A percentile compares a stretch with the other conserved stretches of the same genome.
Conservation (phyloP, 179 eudicot genomes). For the Silene noctiflora region DNA sequence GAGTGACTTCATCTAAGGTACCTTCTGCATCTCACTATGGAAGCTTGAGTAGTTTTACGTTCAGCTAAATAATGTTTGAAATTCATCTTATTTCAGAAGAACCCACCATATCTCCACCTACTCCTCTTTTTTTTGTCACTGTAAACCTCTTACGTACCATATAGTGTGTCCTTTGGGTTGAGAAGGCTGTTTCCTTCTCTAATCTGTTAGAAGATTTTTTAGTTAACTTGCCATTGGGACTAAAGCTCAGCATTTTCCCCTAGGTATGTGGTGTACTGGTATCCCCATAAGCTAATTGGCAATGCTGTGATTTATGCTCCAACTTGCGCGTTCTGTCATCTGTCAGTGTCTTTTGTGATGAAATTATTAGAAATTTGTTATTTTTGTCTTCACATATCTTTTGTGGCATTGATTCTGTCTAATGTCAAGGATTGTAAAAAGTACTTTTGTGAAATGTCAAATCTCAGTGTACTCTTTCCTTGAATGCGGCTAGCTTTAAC, state of each 20-base stretch:
- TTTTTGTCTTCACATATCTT: background rate
- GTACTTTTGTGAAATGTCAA: background rate
- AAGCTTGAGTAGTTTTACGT: constrained; percentile 5
- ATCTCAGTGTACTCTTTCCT: background rate
- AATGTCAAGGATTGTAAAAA: background rate
- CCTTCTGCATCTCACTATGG: constrained; percentile 16
- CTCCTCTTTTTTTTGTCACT: background rate
- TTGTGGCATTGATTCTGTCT: background rate
- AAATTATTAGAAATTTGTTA: background rate
- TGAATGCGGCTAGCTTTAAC: no score
- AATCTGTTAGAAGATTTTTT: background rate
- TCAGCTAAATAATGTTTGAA: background rate
- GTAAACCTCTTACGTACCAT: background rate
- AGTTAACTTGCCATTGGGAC: background rate
- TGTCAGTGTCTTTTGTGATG: background rate
- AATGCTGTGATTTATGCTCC: background rate
- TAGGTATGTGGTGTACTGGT: background rate
- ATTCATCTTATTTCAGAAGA: background rate
- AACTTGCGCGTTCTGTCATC: background rate
- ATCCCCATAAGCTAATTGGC: background rate
- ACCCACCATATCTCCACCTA: background rate
- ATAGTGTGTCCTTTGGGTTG: background rate
- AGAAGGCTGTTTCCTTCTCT: background rate
- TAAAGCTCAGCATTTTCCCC: background rate
- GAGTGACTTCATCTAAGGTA: constrained; percentile 12